Evolutionary conservation across 129 eudicot species (phyloP), one percentile per base, ranked within the genome.

Genomic region (Tagetes patula): DNA sequence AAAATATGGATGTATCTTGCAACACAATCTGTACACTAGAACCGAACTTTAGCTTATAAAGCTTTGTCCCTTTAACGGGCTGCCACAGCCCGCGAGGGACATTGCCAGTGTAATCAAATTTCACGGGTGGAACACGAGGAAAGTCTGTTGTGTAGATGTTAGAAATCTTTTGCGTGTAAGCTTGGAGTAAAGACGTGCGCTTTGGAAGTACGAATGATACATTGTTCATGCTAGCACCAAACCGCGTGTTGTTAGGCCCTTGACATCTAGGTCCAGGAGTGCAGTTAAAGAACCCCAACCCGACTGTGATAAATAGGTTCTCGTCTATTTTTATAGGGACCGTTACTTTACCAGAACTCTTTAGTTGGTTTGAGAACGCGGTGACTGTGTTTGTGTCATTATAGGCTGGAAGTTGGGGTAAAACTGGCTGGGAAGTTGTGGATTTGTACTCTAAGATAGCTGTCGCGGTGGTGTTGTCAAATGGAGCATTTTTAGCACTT

Each of bases 211-310:
- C 86, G 27, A 89, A 89, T 8, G 92, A 86, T 33, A 84, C 61
- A n/a, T 87, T 87, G 79, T 85, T 85, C 89, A 87, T 87, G 69
- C 95, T 88, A 3, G 95, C 86, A 2, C 86, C 82, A 13, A 88
- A 85, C 31, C 95, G 75, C 1, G 90, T 85, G 48, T 81, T 83
- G 62, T 88, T 88, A 4, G 95, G 95, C 49, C 88, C 95, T 79
- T 85, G 95, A 48, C 95, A 85, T 58, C 75, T 74, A 32, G 87
- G 85, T 1, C 90, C 87, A 6, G 88, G 90, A 11, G 62, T 72
- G 71, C 90, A 85, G 75, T 81, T 85, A 12, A 88, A 73, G 20
- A 85, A 56, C 12, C 95, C 90, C 3, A 87, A 59, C 58, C 88
- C 87, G 10, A 88, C 83, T 31, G 86, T 80, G 78, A 83, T 78